These are phyloP conservation scores for Geotrichum cucujoidarum DNA, from an alignment of 1,139 yeast species.

Conservation along the genomic window DNA sequence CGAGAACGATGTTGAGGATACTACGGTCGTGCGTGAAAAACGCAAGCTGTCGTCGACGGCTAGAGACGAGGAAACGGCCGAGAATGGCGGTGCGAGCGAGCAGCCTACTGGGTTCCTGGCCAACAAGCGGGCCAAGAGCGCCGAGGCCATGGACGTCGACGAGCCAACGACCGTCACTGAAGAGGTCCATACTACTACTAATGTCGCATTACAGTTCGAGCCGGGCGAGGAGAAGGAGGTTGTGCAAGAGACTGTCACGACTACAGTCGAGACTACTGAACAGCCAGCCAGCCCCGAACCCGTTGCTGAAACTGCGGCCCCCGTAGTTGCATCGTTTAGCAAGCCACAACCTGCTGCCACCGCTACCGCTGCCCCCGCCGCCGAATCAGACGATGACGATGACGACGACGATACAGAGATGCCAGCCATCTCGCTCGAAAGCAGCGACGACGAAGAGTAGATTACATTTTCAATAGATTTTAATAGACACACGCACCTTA, in stretches of 20 bases:
- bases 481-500: background rate
- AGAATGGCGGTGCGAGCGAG: slow-evolving; percentile 23
- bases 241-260: background rate
- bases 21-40: too few relatives aligned
- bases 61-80: slow-evolving; percentile 32
- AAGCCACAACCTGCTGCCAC: background rate
- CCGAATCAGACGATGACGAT: background rate
- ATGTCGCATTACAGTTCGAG: slow-evolving; percentile 22
- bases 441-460: slow-evolving; percentile 17
- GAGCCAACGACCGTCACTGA: slow-evolving; percentile 19
- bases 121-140: slow-evolving; percentile 18
- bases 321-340: background rate
- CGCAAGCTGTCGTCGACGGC: background rate
- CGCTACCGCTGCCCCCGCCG: background rate
- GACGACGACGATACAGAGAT: slow-evolving; percentile 14
- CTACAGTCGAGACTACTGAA: background rate
- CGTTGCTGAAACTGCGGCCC: background rate
- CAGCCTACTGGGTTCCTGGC: slow-evolving; percentile 18
- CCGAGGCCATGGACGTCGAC: slow-evolving; percentile 20
- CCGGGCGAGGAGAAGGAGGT: background rate
- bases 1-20: background rate
- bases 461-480: background rate
- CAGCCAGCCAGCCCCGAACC: background rate
- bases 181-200: slow-evolving; percentile 18
- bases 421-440: slow-evolving; percentile 14